Base-by-base conservation (phyloP, 192 early-diverging fungal species). In the Oehlia diaphana region DNA sequence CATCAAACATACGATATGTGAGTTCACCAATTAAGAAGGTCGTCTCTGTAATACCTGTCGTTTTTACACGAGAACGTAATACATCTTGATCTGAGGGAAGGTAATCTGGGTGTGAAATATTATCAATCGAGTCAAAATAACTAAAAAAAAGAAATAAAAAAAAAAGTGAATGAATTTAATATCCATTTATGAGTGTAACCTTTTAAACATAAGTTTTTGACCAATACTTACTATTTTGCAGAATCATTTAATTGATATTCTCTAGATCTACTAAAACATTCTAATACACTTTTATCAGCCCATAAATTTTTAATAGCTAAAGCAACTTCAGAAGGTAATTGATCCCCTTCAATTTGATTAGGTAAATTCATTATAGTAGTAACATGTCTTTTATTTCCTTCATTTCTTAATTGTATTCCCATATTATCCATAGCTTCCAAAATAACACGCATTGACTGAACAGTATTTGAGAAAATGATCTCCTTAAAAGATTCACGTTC, bases 181-280 rank as follows among this genome's bases (percentile, higher is more conserved):
- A 31, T 31, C 1, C 31, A 31, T 1, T 31, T 31, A 31, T 31
- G 31, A 1, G 31, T 1, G 31, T 31, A 31, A 31, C 0, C 31
- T 31, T 26, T 31, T 31, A 31, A 31, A 31, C 31, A 31, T 31
- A 31, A 31, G 31, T 31, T 31, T n/a, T 31, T 31, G 31, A 31
- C 31, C 31, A 31, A 31, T 31, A 87, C 90, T 84, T 84, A 94
- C 93, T 99, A 99, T 85, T 90, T 90, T 33, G 97, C 95, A 44
- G 96, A 98, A 84, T 99, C 97, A 85, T 97, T 98, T 58, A 99
- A 86, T 88, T 99, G 97, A 85, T 93, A 99, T 87, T 99, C 97
- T 76, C 93, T 87, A 5, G 91, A 90, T 79, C 97, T 88, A 33
- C 84, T 83, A 81, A 98, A 94, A 81, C 93, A 94, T 67, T 91